Evolutionary conservation across 2,329 filamentous ascomycete genomes (phyloP), one percentile per base, ranked within the genome.

Genomic region (Pseudogymnoascus destructans): DNA sequence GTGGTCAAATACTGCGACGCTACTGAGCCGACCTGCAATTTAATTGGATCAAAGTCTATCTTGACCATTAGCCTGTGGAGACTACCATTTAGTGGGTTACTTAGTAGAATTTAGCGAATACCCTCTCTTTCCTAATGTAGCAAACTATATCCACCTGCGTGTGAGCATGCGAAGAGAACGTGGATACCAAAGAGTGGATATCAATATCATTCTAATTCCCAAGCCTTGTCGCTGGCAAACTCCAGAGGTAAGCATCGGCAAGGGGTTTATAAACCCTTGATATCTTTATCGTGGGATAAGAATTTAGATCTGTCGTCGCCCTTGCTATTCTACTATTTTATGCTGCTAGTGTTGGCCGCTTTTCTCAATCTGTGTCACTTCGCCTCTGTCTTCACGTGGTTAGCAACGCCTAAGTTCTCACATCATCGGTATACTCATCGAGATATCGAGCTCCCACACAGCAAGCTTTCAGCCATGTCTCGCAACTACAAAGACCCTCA

Each of bases 401-500:
- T 30, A 25, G 15, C 11, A 42, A 23, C 13, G 4, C 21, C 40
- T 25, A 13, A 46, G 6, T 32, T 30, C 25, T 52, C n/a, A 30
- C 9, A 52, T 25, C n/a, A 46, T 23, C 46, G 5, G n/a, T 52
- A 52, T 17, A 7, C n/a, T 32, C 2, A 30, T 30, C 15, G 25
- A 32, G 46, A 19, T 3, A 52, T 17, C 8, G 9, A 19, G 46
- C 46, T 52, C 46, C 46, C 46, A 25, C 25, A 52, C 46, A 7
- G 23, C 15, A 30, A 52, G 25, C 46, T 30, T 52, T 15, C 25
- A 25, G 5, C 46, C 46, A 52, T 30, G 46, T 32, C 46, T 30
- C 25, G 32, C n/a, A 52, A 52, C n/a, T 10, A 30, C 9, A 36
- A 59, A 11, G 57, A 32, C 6, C 17, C 19, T 23, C 56, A 64